Base-by-base conservation (phyloP, 2,329 filamentous ascomycete species). In the Colletotrichum sp. region DNA sequence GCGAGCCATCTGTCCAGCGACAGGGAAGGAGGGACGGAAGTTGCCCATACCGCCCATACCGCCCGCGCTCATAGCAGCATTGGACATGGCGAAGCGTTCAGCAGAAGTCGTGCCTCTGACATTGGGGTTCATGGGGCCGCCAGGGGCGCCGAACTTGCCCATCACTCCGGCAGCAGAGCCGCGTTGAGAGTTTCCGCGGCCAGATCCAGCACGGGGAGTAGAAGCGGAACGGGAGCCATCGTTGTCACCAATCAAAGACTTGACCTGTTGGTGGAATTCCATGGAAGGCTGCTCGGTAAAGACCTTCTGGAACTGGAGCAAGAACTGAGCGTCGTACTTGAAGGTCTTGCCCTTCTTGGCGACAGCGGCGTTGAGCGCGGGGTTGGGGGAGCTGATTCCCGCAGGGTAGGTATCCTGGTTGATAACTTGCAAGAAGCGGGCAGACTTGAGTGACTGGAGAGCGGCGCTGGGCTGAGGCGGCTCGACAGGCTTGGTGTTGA, bases 271-370 rank as follows among this genome's bases (percentile, higher is more conserved):
- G 82, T 98, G 94, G 92, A 98, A 99, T 82, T 98, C 96, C 59
- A 96, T 86, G 1, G 96, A 98, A 16, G 97, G 97, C 87, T 98
- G 98, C 88, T 99, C 97, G 78, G 95, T 98, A 87, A 98, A 99
- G 25, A 98, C 95, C 80, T 92, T 92, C 87, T 98, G 95, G 90
- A 99, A 99, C 83, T 99, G 97, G 34, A 99, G 90, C 86, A 99
- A 88, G 89, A 99, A 99, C 80, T 94, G 93, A 81, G 96, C 95
- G 86, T 98, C 96, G 85, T 99, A 99, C 84, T 98, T 96, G 88
- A 98, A 98, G 57, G 92, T 93, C 84, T 93, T 94, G 76, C 92
- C 92, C 87, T 96, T 96, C 85, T 94, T 95, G 39, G 91, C 90
- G 32, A 95, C 94, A 19, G 94, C 94, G 55, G 91, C 88, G 84